A percentile compares a stretch with the other conserved stretches of the same genome.
phyloP scores from a whole-genome alignment of 2,329 filamentous ascomycete species.

The Dichotomopilus funicola region DNA sequence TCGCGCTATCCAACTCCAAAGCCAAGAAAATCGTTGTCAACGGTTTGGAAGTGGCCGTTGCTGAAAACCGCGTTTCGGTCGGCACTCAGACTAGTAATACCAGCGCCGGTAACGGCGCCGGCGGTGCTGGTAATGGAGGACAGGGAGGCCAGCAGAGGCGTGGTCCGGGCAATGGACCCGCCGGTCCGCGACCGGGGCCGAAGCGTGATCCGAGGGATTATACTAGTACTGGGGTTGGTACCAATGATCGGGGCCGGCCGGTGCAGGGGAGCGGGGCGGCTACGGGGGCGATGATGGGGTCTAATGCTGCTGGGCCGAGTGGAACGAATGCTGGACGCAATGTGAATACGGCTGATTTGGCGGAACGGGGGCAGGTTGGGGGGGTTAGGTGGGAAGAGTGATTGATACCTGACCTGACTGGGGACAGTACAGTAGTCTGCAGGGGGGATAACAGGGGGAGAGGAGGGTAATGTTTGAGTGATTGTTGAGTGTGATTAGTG shows the following conservation, averaged over 20 bases:
- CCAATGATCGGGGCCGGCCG: background rate
- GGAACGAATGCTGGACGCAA: background rate
- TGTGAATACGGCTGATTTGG: constrained; percentile 14
- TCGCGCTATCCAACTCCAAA: constrained; percentile 48
- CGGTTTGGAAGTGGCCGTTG: constrained; percentile 38
- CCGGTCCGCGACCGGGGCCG: no score
- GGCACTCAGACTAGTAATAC: background rate
- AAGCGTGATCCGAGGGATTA: no score
- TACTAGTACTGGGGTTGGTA: background rate
- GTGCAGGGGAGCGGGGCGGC: background rate
- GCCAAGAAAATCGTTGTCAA: constrained; percentile 44
- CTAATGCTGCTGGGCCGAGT: background rate
- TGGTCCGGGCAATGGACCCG: no score
- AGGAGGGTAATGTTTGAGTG: background rate
- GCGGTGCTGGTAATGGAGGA: background rate
- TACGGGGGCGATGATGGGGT: background rate
- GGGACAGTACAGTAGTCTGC: background rate
- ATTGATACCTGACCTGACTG: background rate
- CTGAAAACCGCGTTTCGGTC: background rate
- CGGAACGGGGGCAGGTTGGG: constrained; percentile 19
- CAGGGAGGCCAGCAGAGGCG: no score
- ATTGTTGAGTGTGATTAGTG: background rate
- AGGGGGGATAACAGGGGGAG: background rate
- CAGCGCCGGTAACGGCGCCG: background rate
- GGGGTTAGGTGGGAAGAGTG: constrained; percentile 16